A percentile compares a stretch with the other conserved stretches of the same genome.
Conservation (phyloP, 169 alveolate species). For the Condylostoma magnum region DNA sequence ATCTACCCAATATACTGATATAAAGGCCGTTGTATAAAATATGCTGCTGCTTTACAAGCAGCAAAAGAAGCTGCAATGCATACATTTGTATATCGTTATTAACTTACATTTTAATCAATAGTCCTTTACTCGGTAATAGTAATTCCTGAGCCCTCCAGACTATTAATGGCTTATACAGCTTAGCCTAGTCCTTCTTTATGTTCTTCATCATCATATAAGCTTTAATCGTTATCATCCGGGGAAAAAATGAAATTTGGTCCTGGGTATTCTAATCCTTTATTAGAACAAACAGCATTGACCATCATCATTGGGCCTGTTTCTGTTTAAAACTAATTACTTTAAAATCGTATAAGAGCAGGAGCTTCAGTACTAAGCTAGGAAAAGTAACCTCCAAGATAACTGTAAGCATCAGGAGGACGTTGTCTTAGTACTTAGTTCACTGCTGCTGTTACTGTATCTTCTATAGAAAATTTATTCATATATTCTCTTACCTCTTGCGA, state of each 20-base stretch:
- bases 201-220: neutral
- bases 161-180: neutral
- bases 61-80: slow-evolving; percentile 1
- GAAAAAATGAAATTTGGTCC: slow-evolving; percentile 17
- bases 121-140: slow-evolving; percentile 22
- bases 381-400: slow-evolving; percentile 16
- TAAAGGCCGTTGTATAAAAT: slow-evolving; percentile 11
- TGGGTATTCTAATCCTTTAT: slow-evolving; percentile 12
- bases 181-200: neutral
- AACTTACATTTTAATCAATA: neutral
- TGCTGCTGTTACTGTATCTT: slow-evolving; percentile 25
- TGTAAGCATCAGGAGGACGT: slow-evolving; percentile 10
- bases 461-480: neutral
- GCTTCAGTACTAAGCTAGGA: slow-evolving; percentile 23
- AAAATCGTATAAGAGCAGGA: neutral
- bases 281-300: neutral
- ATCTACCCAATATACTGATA: slow-evolving; percentile 5
- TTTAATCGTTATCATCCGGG: slow-evolving; percentile 5
- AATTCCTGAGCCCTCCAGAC: neutral
- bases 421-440: neutral
- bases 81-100: neutral
- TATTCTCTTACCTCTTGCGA: slow-evolving; percentile 21
- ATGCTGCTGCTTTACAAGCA: slow-evolving; percentile 20
- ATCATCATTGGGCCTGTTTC: slow-evolving; percentile 10
- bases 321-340: neutral